Conservation (phyloP, 2,329 filamentous ascomycete species). For the Sclerotiophoma versabilis region DNA sequence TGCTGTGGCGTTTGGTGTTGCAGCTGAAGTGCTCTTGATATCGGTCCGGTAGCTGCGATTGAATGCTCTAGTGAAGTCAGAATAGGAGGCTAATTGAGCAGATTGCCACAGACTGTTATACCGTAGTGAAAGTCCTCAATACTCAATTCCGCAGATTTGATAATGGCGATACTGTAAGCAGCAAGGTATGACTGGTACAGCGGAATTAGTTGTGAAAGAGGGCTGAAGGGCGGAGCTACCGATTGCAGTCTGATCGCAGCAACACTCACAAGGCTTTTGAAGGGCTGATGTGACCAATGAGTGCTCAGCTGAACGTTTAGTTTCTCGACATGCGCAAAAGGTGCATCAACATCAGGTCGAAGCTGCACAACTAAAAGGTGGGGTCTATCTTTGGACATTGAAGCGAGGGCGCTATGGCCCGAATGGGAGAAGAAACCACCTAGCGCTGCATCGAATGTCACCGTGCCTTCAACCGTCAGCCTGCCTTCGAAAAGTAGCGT, state of each 20-base stretch:
- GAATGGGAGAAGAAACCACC: conserved; percentile 2
- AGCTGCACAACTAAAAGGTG: conserved; percentile 9
- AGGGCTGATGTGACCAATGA: conserved; percentile 7
- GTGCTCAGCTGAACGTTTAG: conserved; percentile 12
- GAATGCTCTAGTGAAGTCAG: background rate
- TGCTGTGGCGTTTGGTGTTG: conserved; percentile 4
- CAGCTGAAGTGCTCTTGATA: conserved; percentile 7
- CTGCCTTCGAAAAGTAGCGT: conserved; percentile 9
- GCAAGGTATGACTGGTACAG: conserved; percentile 17
- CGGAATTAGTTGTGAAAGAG: conserved; percentile 19
- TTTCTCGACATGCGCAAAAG: conserved; percentile 6
- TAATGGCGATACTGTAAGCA: conserved; percentile 19
- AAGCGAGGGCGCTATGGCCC: conserved; percentile 20
- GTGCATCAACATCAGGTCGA: background rate
- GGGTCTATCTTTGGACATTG: conserved; percentile 14
- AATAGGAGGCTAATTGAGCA: background rate
- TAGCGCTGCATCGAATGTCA: conserved; percentile 13
- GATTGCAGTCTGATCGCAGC: background rate
- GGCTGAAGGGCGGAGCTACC: conserved; percentile 13
- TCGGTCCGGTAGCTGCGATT: conserved; percentile 1
- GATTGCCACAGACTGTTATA: background rate
- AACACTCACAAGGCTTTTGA: background rate
- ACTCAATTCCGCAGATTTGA: conserved; percentile 16
- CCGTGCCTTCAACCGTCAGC: conserved; percentile 8
- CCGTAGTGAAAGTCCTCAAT: background rate